Percentiles rank a stretch among this genome's conserved stretches.
Conservation (phyloP, 371 early-diverging fungal species). For the Mortierella sp. region DNA sequence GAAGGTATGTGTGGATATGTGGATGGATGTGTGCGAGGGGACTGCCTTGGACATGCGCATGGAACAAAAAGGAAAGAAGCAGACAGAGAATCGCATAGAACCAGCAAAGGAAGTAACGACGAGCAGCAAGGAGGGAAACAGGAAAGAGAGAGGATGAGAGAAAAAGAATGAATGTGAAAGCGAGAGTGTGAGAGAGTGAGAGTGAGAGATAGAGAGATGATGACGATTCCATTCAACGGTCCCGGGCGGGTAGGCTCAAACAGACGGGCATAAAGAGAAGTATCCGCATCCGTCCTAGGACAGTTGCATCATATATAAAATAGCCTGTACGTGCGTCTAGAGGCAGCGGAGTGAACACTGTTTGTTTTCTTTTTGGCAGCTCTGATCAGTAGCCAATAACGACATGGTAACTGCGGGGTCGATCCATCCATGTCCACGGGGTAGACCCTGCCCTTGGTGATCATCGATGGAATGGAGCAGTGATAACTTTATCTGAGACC, state of each 20-base stretch:
- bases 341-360: neutral
- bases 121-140: neutral
- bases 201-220: no score
- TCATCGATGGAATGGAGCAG: neutral
- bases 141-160: neutral
- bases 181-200: no score
- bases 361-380: neutral
- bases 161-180: neutral
- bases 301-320: no score
- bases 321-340: neutral
- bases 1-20: neutral
- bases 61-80: neutral
- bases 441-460: neutral
- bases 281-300: conserved; percentile 5
- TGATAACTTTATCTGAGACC: neutral
- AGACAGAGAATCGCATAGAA: neutral
- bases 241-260: neutral
- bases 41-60: neutral
- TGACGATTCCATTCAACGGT: conserved; percentile 36
- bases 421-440: neutral
- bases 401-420: neutral
- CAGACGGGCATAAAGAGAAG: neutral
- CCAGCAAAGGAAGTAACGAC: neutral
- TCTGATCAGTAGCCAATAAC: no score
- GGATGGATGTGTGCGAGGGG: neutral